phyloP scores from a whole-genome alignment of 345 rosid species.

The Dipteronia sinensis region DNA sequence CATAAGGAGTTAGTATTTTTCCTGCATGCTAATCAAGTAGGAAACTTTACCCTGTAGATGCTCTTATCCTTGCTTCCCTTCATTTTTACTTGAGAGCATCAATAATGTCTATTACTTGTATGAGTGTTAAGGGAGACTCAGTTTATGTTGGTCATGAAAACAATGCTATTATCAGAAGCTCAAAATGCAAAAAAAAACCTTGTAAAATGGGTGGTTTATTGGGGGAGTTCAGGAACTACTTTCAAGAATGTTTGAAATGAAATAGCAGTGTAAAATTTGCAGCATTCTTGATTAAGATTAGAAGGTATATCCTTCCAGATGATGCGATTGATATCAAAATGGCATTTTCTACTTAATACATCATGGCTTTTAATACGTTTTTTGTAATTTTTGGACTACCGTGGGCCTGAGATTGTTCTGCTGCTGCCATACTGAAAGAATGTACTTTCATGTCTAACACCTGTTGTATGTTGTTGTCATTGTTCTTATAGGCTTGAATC shows the following conservation, averaged over 20 bases:
- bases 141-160: not conserved
- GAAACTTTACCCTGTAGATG: not conserved
- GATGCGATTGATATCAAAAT: not conserved
- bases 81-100: not conserved
- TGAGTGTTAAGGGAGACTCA: not conserved
- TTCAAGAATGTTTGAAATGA: not conserved
- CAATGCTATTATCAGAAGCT: not conserved
- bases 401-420: not conserved
- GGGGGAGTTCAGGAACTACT: not conserved
- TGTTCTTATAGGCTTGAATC: constrained; percentile 65
- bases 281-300: not conserved
- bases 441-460: constrained; percentile 2
- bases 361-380: not conserved
- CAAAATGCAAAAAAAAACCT: not conserved
- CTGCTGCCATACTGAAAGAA: not conserved
- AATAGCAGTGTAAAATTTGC: not conserved
- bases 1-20: constrained; percentile 67
- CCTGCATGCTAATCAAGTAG: not conserved
- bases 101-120: not conserved
- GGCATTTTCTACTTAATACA: not conserved
- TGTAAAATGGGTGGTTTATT: not conserved
- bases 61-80: constrained; percentile 16
- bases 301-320: not conserved
- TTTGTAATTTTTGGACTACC: not conserved
- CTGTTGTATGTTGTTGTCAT: constrained; percentile 20